phyloP scores from a whole-genome alignment of 2,329 filamentous ascomycete species.

The Catunica adiposa region DNA sequence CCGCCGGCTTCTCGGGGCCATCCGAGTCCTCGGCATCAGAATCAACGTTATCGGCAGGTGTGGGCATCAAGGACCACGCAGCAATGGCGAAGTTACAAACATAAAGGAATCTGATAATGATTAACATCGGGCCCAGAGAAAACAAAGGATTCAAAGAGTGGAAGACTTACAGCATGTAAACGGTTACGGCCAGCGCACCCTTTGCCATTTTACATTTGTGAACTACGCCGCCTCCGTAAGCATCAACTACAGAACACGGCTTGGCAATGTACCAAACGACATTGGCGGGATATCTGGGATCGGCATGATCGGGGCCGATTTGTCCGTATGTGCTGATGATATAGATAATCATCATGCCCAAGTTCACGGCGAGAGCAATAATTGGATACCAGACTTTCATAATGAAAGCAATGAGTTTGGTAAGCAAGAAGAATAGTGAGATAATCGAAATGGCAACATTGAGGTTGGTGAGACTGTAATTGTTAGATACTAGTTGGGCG shows the following conservation, averaged over 20 bases:
- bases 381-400: conserved; percentile 56
- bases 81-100: conserved; percentile 27
- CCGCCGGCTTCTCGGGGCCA: conserved; percentile 14
- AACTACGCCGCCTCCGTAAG: conserved; percentile 26
- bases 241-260: conserved; percentile 31
- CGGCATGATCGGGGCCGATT: conserved; percentile 55
- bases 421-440: conserved; percentile 57
- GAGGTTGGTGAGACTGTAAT: conserved; percentile 49
- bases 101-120: conserved; percentile 9
- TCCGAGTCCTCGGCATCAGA: conserved; percentile 29
- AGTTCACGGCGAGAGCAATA: conserved; percentile 41
- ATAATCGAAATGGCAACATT: conserved; percentile 64
- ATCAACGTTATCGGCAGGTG: conserved; percentile 33
- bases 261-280: conserved; percentile 62
- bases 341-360: conserved; percentile 44
- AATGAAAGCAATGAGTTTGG: conserved; percentile 52
- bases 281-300: conserved; percentile 42
- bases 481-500: conserved; percentile 12
- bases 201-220: conserved; percentile 53
- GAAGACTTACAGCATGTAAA: conserved; percentile 49
- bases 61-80: conserved; percentile 41
- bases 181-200: conserved; percentile 44
- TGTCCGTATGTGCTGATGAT: conserved; percentile 51
- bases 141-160: not conserved
- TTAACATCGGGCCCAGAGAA: not conserved